Conservation (phyloP, 140 eudicot species). For the Ambrosia hybrid region DNA sequence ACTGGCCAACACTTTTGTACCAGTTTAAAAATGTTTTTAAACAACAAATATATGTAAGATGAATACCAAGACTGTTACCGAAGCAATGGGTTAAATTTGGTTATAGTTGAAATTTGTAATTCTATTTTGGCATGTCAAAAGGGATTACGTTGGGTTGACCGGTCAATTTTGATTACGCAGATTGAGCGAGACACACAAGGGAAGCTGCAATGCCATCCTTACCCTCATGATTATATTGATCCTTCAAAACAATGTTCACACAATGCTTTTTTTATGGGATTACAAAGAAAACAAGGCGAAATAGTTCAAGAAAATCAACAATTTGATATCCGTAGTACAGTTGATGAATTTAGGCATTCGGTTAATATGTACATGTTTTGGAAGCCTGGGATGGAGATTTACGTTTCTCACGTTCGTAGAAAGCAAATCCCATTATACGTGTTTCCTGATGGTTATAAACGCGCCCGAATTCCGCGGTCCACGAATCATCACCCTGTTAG, state of each 20-base stretch:
- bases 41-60: neutral
- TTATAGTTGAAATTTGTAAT: neutral
- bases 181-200: constrained; percentile 77
- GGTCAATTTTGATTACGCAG: constrained; percentile 31
- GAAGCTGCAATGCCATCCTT: constrained; percentile 83
- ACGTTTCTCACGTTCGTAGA: constrained; percentile 80
- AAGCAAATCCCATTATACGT: constrained; percentile 74
- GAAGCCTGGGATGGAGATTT: constrained; percentile 90
- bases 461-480: constrained; percentile 51
- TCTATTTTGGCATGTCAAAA: neutral
- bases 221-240: constrained; percentile 72
- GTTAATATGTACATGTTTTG: constrained; percentile 50
- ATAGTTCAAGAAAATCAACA: constrained; percentile 48
- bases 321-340: constrained; percentile 76
- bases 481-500: constrained; percentile 27
- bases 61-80: neutral
- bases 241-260: constrained; percentile 48
- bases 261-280: constrained; percentile 66
- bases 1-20: neutral
- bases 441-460: constrained; percentile 73
- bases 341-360: constrained; percentile 63
- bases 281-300: constrained; percentile 61
- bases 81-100: neutral
- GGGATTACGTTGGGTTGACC: constrained; percentile 3
- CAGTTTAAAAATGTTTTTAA: neutral